phyloP scores from a whole-genome alignment of 2,329 filamentous ascomycete species.

The Falciphora oryzae region DNA sequence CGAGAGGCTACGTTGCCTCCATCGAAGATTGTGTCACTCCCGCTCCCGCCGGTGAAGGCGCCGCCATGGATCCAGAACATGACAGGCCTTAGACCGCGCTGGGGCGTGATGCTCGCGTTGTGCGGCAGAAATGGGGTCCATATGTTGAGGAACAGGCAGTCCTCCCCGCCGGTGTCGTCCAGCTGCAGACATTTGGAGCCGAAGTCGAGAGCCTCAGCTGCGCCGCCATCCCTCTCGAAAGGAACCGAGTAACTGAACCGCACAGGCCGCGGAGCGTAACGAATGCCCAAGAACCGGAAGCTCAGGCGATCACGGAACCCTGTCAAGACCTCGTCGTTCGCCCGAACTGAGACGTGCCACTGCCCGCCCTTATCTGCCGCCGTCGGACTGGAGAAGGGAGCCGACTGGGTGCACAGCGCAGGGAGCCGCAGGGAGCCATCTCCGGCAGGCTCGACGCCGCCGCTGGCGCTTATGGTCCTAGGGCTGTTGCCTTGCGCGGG shows the following conservation, averaged over 20 bases:
- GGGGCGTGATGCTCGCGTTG: slow-evolving; percentile 14
- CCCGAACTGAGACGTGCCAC: slow-evolving; percentile 32
- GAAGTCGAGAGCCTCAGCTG: slow-evolving; percentile 28
- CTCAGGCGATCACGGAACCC: slow-evolving; percentile 39
- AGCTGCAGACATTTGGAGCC: slow-evolving; percentile 35
- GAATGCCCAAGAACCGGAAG: slow-evolving; percentile 46
- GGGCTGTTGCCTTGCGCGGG: slow-evolving; percentile 16
- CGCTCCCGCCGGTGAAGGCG: slow-evolving; percentile 45
- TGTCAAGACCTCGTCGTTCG: slow-evolving; percentile 31
- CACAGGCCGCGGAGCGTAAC: slow-evolving; percentile 37
- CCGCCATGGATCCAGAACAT: slow-evolving; percentile 43
- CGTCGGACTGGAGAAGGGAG: slow-evolving; percentile 31
- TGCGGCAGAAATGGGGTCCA: slow-evolving; percentile 35
- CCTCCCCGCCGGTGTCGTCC: slow-evolving; percentile 31
- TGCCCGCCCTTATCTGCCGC: slow-evolving; percentile 25
- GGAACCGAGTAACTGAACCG: slow-evolving; percentile 38
- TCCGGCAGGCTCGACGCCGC: slow-evolving; percentile 17
- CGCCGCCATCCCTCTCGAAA: slow-evolving; percentile 28
- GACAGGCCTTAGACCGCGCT: slow-evolving; percentile 27
- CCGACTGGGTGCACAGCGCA: slow-evolving; percentile 37
- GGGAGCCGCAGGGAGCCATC: slow-evolving; percentile 20
- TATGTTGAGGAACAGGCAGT: slow-evolving; percentile 43
- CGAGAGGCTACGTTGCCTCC: slow-evolving; percentile 51
- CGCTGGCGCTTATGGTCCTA: slow-evolving; percentile 23
- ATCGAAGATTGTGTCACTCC: slow-evolving; percentile 35